Evolutionary conservation across 345 rosid species (phyloP).

Genomic region (Corchorus olitorius): DNA sequence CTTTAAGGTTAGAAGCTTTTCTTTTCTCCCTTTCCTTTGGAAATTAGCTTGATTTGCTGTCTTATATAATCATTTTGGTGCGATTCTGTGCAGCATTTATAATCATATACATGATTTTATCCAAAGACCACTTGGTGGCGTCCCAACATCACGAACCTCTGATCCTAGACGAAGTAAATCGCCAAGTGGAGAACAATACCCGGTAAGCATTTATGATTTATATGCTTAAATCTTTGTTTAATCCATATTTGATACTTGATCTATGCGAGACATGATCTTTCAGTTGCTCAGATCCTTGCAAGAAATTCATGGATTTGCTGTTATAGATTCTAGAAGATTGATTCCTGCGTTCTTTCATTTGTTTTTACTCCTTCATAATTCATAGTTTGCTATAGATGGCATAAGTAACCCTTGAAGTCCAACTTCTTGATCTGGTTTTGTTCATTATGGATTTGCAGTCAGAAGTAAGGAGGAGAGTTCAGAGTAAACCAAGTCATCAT

Average conservation of each 20-base stretch:
- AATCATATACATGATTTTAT: slow-evolving; percentile 49
- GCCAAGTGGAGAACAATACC: slow-evolving; percentile 22
- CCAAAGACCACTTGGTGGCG: slow-evolving; percentile 32
- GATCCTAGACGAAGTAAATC: slow-evolving; percentile 28
- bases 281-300: slow-evolving; percentile 24
- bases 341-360: not conserved
- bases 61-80: slow-evolving; percentile 18
- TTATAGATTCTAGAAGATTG: not conserved
- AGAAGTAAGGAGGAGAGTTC: slow-evolving; percentile 24
- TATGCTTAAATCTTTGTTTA: slow-evolving; percentile 2
- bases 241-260: not conserved
- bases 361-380: not conserved
- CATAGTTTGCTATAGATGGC: not conserved
- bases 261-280: not conserved
- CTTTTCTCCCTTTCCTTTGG: not conserved
- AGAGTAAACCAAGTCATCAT: not conserved
- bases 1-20: not conserved
- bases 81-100: slow-evolving; percentile 45
- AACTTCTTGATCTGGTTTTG: slow-evolving; percentile 10
- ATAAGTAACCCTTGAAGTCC: not conserved
- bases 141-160: slow-evolving; percentile 27
- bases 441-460: slow-evolving; percentile 29
- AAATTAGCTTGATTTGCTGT: not conserved
- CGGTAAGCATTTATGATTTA: slow-evolving; percentile 35
- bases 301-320: not conserved